Evolutionary conservation across 1,284 basidiomycete genomes (phyloP).

Genomic region (Ganoderma resinaceum): DNA sequence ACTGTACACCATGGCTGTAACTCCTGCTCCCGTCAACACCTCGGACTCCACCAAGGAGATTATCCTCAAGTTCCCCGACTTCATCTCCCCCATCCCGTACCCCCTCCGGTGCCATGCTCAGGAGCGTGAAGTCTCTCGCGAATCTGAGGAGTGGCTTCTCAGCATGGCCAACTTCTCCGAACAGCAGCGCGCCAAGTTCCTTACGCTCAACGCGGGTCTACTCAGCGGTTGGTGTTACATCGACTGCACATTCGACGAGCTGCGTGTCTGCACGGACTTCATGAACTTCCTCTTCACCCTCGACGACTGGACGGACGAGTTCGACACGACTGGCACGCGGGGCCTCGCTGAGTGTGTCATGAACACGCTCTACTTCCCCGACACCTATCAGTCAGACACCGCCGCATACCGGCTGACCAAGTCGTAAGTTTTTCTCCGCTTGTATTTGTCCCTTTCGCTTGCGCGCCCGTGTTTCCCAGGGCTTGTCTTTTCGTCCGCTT

Average conservation of each 20-base stretch:
- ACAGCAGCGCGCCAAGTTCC: constrained; percentile 34
- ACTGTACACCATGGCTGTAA: constrained; percentile 32
- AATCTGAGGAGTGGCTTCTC: constrained; percentile 35
- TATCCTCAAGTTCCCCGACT: constrained; percentile 33
- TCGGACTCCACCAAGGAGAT: constrained; percentile 12
- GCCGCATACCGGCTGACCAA: constrained; percentile 32
- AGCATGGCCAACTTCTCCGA: constrained; percentile 35
- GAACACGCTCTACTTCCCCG: constrained; percentile 40
- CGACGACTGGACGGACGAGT: constrained; percentile 42
- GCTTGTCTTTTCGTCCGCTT: constrained; percentile 3
- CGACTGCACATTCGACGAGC: constrained; percentile 39
- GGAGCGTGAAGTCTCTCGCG: constrained; percentile 30
- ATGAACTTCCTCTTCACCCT: constrained; percentile 46
- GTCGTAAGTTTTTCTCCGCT: constrained; percentile 26
- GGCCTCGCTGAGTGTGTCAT: constrained; percentile 41
- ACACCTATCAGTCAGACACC: constrained; percentile 31
- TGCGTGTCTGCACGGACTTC: constrained; percentile 42
- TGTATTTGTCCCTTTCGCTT: background rate
- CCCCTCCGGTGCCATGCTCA: constrained; percentile 32
- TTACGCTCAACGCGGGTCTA: constrained; percentile 34
- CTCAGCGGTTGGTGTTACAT: constrained; percentile 40
- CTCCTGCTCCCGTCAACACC: constrained; percentile 5
- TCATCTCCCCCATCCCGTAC: constrained; percentile 33
- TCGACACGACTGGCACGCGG: constrained; percentile 42
- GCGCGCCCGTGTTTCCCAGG: constrained; percentile 5